phyloP scores from a whole-genome alignment of 805 yeast genomes.

The Wickerhamiella alocasiicola region DNA sequence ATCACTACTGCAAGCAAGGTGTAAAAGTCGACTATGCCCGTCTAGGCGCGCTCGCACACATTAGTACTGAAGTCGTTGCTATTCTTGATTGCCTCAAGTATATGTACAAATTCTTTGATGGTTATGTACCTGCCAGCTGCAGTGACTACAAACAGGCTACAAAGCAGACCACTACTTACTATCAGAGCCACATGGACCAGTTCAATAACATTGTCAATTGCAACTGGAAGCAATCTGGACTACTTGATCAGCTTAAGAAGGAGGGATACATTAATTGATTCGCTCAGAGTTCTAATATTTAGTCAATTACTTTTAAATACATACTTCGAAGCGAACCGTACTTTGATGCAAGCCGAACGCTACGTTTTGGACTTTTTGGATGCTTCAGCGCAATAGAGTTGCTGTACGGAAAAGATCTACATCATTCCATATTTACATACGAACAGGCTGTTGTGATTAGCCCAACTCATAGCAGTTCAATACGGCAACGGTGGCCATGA shows the following conservation, averaged over 20 bases:
- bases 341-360: too few species aligned
- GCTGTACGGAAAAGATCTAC: too few species aligned
- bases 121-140: neutral
- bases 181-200: neutral
- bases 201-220: neutral
- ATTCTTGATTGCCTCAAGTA: neutral
- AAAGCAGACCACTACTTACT: neutral
- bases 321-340: too few species aligned
- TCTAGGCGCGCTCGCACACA: neutral
- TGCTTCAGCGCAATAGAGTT: too few species aligned
- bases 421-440: too few species aligned
- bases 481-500: too few species aligned
- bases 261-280: too few species aligned
- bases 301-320: too few species aligned
- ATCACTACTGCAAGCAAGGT: constrained; percentile 20
- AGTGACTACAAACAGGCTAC: neutral
- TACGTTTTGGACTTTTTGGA: too few species aligned
- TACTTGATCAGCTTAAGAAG: constrained; percentile 1
- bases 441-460: too few species aligned
- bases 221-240: constrained; percentile 9
- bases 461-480: too few species aligned
- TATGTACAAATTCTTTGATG: neutral
- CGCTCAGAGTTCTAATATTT: too few species aligned
- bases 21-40: constrained; percentile 16
- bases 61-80: neutral